Base-by-base conservation (phyloP, 2,329 filamentous ascomycete genomes). In the Penicillium hesseltinei region DNA sequence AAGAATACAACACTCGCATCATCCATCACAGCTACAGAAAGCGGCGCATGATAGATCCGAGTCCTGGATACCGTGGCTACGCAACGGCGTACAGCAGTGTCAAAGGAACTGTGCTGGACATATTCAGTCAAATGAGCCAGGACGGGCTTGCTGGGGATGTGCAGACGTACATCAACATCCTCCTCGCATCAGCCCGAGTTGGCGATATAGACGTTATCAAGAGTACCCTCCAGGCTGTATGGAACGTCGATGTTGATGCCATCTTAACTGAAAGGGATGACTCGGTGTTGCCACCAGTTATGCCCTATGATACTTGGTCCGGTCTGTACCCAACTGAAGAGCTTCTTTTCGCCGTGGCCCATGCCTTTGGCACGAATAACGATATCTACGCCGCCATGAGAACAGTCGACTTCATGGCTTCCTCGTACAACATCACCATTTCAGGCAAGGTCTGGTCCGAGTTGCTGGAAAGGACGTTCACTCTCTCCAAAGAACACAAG, bases 351-450 rank as follows among this genome's bases (percentile, higher is more conserved):
- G 82, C 87, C 9, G 75, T 92, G n/a, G 87, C 88, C 6, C 86
- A 91, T 67, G 78, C 80, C 1, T 89, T 88, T 61, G 83, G 88
- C n/a, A 81, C 80, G 59, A 90, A 88, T 71, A 86, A 83, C 47
- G 80, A 87, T 54, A 78, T 91, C 4, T 69, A 78, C 0, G 77
- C 80, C 2, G 88, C 84, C 13, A 67, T 88, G 27, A 79, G 82
- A 40, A 66, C 88, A 0, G 74, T 92, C 13, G 81, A 88, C 58
- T 83, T 83, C 63, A 71, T 92, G 47, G 87, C 89, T 0, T 74
- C 74, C 1, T 76, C 77, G 7, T 90, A 88, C 71, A 61, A 75
- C 1, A 74, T 93, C 25, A 60, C 76, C 1, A 84, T 93, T 38
- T 74, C 84, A 0, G 65, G 69, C 7, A 69, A 78, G 5, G 79